phyloP scores from a whole-genome alignment of 805 yeast genomes.

The Scheffersomyces lignosus region DNA sequence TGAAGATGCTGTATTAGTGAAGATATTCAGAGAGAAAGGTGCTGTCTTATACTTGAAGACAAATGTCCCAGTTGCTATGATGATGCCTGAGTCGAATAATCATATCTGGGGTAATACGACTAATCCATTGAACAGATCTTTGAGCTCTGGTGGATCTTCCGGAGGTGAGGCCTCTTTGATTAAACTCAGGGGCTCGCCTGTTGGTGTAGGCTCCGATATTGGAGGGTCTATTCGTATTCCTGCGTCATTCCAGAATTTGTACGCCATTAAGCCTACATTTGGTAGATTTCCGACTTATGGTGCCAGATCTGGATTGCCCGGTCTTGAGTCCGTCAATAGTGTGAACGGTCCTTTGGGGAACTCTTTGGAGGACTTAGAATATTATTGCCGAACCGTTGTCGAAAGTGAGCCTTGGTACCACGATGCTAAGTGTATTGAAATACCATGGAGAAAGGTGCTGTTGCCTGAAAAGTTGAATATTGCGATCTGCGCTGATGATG shows the following conservation, averaged over 20 bases:
- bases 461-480: slow-evolving; percentile 41
- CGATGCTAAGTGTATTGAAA: slow-evolving; percentile 52
- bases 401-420: slow-evolving; percentile 42
- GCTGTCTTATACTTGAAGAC: slow-evolving; percentile 59
- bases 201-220: slow-evolving; percentile 58
- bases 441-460: slow-evolving; percentile 47
- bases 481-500: slow-evolving; percentile 46
- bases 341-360: slow-evolving; percentile 51
- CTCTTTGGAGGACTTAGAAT: slow-evolving; percentile 37
- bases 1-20: slow-evolving; percentile 40
- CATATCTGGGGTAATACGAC: slow-evolving; percentile 46
- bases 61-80: slow-evolving; percentile 51
- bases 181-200: slow-evolving; percentile 43
- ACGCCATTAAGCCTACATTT: slow-evolving; percentile 45
- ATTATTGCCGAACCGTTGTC: slow-evolving; percentile 38
- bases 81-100: slow-evolving; percentile 48
- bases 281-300: slow-evolving; percentile 45
- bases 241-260: slow-evolving; percentile 41
- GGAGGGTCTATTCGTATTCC: slow-evolving; percentile 56
- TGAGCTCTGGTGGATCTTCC: slow-evolving; percentile 54
- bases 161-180: slow-evolving; percentile 56
- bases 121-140: slow-evolving; percentile 44
- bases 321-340: slow-evolving; percentile 36
- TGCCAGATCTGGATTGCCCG: slow-evolving; percentile 31
- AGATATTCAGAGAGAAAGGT: slow-evolving; percentile 43